These are phyloP conservation scores for Metschnikowia reukaufii DNA, from an alignment of 805 yeast genomes.

Conservation along the genomic window DNA sequence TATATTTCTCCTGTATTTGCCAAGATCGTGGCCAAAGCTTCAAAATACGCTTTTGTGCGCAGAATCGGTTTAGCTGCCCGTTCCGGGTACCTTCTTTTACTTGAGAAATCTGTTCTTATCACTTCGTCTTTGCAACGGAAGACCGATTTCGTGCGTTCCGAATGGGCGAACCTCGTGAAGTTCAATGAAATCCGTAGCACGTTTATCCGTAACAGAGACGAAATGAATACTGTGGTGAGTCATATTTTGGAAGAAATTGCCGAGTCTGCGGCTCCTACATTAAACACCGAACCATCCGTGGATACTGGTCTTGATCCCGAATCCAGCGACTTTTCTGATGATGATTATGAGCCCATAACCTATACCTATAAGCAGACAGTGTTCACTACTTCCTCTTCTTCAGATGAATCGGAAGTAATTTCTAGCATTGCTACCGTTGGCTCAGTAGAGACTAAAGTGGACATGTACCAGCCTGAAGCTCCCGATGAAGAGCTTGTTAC, in stretches of 20 bases:
- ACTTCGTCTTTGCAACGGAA: conserved; percentile 15
- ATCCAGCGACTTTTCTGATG: not conserved
- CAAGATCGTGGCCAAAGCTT: not conserved
- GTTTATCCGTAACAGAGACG: conserved; percentile 3
- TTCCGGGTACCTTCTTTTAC: conserved; percentile 5
- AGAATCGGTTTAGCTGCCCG: not conserved
- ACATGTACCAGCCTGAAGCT: not conserved
- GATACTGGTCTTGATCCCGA: not conserved
- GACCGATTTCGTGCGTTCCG: conserved; percentile 16
- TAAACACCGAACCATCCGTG: not conserved
- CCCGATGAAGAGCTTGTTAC: conserved; percentile 4
- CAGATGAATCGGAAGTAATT: not conserved
- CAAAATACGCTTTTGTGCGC: not conserved
- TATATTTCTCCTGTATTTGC: conserved; percentile 5
- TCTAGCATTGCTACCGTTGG: not conserved
- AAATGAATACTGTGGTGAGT: conserved; percentile 6
- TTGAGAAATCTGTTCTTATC: conserved; percentile 10
- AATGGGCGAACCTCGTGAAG: conserved; percentile 9
- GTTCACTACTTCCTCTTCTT: not conserved
- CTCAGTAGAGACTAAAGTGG: not conserved
- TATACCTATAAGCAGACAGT: conserved; percentile 14
- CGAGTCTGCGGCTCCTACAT: not conserved
- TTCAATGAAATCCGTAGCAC: conserved; percentile 4
- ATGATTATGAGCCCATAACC: conserved; percentile 8
- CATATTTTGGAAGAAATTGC: conserved; percentile 12